A percentile compares a stretch with the other conserved stretches of the same genome.
Conservation (phyloP, 2,329 filamentous ascomycete genomes). For the Byssoonygena ceratinophila region DNA sequence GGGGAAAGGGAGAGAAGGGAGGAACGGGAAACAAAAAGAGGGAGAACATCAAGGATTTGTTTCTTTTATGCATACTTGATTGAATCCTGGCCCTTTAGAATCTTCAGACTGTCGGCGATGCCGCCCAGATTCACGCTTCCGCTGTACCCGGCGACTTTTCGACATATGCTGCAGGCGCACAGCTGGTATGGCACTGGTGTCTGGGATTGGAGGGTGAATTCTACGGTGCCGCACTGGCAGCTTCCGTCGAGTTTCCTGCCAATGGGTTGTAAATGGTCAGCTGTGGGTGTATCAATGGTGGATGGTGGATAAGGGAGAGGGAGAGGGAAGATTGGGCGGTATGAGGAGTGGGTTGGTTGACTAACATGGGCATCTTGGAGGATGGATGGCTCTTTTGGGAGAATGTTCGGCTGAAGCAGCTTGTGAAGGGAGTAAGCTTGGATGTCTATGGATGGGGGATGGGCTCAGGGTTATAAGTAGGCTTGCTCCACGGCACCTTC, state of each 20-base stretch:
- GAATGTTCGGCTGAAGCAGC: background rate
- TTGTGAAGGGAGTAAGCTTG: background rate
- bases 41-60: background rate
- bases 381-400: no score
- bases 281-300: background rate
- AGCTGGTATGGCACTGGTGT: slow-evolving; percentile 42
- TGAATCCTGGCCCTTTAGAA: slow-evolving; percentile 34
- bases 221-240: slow-evolving; percentile 41
- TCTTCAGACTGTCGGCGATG: slow-evolving; percentile 34
- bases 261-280: slow-evolving; percentile 3
- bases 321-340: background rate
- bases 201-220: slow-evolving; percentile 38
- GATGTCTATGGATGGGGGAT: background rate
- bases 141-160: slow-evolving; percentile 38
- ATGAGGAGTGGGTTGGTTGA: slow-evolving; percentile 8
- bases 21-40: background rate
- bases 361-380: slow-evolving; percentile 23
- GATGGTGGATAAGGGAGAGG: slow-evolving; percentile 1
- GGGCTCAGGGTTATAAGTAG: background rate
- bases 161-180: slow-evolving; percentile 42
- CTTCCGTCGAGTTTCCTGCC: slow-evolving; percentile 39
- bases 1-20: background rate
- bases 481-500: background rate
- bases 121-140: slow-evolving; percentile 41
- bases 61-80: slow-evolving; percentile 32